Evolutionary conservation across 202 grass and related monocot species (phyloP).

Genomic region (Elaeis oleifera): DNA sequence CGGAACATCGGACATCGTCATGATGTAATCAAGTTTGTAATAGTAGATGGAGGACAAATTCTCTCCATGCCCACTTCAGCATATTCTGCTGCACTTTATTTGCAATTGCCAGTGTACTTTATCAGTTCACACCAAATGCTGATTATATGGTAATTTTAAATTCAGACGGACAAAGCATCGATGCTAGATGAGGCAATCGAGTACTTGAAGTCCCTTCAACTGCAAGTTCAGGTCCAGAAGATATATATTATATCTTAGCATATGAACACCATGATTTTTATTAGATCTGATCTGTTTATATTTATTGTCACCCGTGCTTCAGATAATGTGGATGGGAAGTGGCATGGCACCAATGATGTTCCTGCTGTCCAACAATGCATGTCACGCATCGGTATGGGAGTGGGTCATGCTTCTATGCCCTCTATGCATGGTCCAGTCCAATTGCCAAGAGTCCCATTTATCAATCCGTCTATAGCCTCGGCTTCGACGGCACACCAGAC

Average conservation of each 20-base stretch:
- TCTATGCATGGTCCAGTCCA: slow-evolving; percentile 6
- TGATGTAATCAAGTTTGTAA: too few species aligned
- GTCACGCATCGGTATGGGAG: slow-evolving; percentile 41
- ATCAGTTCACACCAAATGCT: not conserved
- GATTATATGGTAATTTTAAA: not conserved
- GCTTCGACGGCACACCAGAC: not conserved
- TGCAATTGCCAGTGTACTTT: too few species aligned
- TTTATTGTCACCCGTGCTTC: not conserved
- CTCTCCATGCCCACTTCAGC: too few species aligned
- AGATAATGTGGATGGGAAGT: slow-evolving; percentile 87
- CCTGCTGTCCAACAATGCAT: slow-evolving; percentile 67
- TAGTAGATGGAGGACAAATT: too few species aligned
- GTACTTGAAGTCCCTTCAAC: slow-evolving; percentile 74
- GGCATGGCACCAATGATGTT: slow-evolving; percentile 70
- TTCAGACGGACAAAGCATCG: slow-evolving; percentile 74
- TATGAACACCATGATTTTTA: too few species aligned
- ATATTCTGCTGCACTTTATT: too few species aligned
- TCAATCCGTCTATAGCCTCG: not conserved
- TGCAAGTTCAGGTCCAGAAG: slow-evolving; percentile 60
- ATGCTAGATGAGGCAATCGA: slow-evolving; percentile 87
- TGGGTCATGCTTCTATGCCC: slow-evolving; percentile 28
- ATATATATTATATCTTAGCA: not conserved
- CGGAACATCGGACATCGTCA: too few species aligned
- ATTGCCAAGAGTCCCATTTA: slow-evolving; percentile 4
- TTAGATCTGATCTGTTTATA: not conserved